Evolutionary conservation across 2,329 filamentous ascomycete species (phyloP), one percentile per base, ranked within the genome.

Genomic region (Penicillium sp.): DNA sequence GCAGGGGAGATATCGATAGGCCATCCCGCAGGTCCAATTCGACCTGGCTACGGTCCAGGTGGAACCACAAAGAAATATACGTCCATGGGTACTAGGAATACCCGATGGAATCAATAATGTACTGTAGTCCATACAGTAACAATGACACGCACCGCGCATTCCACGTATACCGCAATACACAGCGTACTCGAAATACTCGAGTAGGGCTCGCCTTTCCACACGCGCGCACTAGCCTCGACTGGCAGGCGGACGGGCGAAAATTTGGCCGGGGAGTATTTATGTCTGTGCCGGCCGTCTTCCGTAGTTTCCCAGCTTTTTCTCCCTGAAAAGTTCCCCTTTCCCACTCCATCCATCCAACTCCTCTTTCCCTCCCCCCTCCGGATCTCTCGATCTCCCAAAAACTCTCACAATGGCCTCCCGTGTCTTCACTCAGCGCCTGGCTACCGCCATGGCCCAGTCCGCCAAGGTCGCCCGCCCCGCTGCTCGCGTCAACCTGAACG

Each of bases 401-500:
- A 71, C 75, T 75, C 73, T 81, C 79, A 80, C 79, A 87, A 89
- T 89, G 85, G 82, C 84, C 71, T 78, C 80, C 71, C 84, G 85
- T 75, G 78, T 87, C 71, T 78, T 87, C 74, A 81, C 84, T 70
- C 83, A 83, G 66, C 81, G 85, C 72, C 78, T 88, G 77, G 83
- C 84, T 56, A 54, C 62, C 72, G 78, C 81, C 68, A 70, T 73
- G 67, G 70, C 69, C 64, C 79, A 84, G 74, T 84, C 84, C 80
- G 80, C 82, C 74, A 86, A 85, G 81, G 83, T 81, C 72, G 84
- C 84, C 72, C 84, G 85, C 72, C 84, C 84, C 74, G 81, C 81
- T 70, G 71, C 83, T 66, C 83, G 83, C 64, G 74, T 76, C 64
- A 75, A 77, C 67, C 63, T 81, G 62, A 74, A 76, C 69, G 76